Percentiles rank a stretch among this genome's conserved stretches.
Evolutionary conservation across 352 stramenopile genomes (phyloP).

Genomic region (Peronosclerospora sorghi): DNA sequence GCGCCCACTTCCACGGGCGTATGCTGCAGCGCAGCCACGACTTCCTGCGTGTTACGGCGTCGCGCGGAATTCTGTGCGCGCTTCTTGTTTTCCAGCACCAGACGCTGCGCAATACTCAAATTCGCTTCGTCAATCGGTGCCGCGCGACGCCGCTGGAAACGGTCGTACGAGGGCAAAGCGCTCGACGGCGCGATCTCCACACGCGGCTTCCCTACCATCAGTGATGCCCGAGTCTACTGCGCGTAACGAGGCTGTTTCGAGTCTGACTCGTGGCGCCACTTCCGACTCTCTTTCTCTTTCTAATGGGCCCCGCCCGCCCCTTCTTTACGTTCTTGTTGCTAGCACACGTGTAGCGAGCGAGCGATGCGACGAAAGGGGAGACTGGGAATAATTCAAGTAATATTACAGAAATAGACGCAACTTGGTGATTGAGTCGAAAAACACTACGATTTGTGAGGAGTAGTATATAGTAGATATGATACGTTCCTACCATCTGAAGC

Average conservation of each 20-base stretch:
- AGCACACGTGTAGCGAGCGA: neutral
- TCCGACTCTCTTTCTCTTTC: too few relatives aligned
- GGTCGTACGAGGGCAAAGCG: constrained; percentile 66
- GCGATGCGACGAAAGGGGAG: too few relatives aligned
- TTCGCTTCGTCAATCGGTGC: constrained; percentile 43
- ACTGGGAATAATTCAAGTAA: too few relatives aligned
- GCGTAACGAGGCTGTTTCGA: too few relatives aligned
- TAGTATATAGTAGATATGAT: too few relatives aligned
- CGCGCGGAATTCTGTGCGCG: constrained; percentile 49
- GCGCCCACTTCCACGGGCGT: constrained; percentile 64
- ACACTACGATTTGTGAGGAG: too few relatives aligned
- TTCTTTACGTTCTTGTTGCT: neutral
- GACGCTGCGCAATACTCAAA: constrained; percentile 67
- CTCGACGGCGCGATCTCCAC: constrained; percentile 54
- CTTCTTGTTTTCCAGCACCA: constrained; percentile 81
- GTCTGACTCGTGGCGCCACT: too few relatives aligned
- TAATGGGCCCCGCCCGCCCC: neutral
- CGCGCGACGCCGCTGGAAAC: constrained; percentile 56
- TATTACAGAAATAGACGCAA: too few relatives aligned
- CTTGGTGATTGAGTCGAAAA: too few relatives aligned
- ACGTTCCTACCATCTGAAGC: too few relatives aligned
- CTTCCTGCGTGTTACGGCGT: constrained; percentile 58
- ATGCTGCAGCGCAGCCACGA: constrained; percentile 48
- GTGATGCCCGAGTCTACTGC: neutral
- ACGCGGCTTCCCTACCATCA: constrained; percentile 34